Percentiles rank a stretch among this genome's conserved stretches.
These are phyloP conservation scores for Puccinia sorghi DNA, from an alignment of 1,284 basidiomycete species.

Conservation along the genomic window DNA sequence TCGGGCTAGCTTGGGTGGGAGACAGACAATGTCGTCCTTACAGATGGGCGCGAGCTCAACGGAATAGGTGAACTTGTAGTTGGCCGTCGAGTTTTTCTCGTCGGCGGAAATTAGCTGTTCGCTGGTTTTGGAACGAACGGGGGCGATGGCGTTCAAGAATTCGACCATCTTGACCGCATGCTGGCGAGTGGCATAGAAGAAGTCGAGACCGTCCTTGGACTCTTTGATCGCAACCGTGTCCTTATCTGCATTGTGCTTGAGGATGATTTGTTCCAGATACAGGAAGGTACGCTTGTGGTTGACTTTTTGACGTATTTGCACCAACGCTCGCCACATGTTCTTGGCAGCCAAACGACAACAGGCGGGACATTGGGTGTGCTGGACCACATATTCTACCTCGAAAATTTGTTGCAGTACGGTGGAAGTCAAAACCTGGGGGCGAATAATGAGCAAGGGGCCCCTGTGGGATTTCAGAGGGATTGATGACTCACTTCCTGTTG, in stretches of 20 bases:
- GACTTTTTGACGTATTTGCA: conserved; percentile 97
- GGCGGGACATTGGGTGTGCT: conserved; percentile 92
- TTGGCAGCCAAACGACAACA: conserved; percentile 93
- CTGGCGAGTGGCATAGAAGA: conserved; percentile 87
- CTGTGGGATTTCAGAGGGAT: no score
- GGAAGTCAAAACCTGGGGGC: conserved; percentile 75
- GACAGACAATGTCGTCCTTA: conserved; percentile 93
- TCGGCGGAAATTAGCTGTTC: conserved; percentile 92
- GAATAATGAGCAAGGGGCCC: no score
- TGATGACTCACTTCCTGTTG: conserved; percentile 79
- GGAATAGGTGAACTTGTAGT: conserved; percentile 97
- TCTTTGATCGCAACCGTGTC: conserved; percentile 92
- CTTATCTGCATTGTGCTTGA: conserved; percentile 95
- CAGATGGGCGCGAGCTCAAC: conserved; percentile 96
- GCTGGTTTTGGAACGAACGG: conserved; percentile 81
- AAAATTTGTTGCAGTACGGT: conserved; percentile 97
- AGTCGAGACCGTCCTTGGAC: conserved; percentile 90
- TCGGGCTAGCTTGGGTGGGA: conserved; percentile 79
- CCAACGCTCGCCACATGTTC: conserved; percentile 96
- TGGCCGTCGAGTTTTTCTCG: conserved; percentile 86
- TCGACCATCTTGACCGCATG: conserved; percentile 98
- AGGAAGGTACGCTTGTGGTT: conserved; percentile 97
- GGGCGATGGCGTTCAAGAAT: conserved; percentile 83
- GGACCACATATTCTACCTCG: conserved; percentile 92
- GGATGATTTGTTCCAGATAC: conserved; percentile 94